These are phyloP conservation scores for Durusdinium trenchii DNA, from an alignment of 73 alveolate species.

Conservation along the genomic window DNA sequence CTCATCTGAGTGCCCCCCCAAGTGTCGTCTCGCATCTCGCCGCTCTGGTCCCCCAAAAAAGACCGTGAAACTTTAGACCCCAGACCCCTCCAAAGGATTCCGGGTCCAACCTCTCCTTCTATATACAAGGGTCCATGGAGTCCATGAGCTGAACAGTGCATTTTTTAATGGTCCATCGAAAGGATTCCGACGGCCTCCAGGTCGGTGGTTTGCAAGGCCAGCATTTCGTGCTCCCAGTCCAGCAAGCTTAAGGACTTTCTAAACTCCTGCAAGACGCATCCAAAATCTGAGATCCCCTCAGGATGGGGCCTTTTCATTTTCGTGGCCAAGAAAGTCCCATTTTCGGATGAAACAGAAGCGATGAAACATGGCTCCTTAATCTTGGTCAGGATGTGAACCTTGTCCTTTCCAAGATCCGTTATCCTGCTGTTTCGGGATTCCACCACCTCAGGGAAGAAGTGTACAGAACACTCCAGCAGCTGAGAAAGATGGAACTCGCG, in stretches of 20 bases:
- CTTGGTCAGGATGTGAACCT: constrained; percentile 87
- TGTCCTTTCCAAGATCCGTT: constrained; percentile 96
- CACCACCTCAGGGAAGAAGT: constrained; percentile 89
- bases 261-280: constrained; percentile 45
- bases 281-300: background rate
- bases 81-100: background rate
- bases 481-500: no score
- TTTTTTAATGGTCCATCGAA: no score
- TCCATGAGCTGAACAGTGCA: no score
- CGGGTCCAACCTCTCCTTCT: background rate
- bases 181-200: constrained; percentile 44
- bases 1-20: background rate
- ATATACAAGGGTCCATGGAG: no score
- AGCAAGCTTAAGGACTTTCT: constrained; percentile 65
- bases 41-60: background rate
- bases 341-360: background rate
- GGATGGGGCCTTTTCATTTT: background rate
- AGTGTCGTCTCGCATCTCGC: background rate
- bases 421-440: constrained; percentile 97
- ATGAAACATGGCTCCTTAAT: constrained; percentile 33
- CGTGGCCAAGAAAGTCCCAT: background rate
- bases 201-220: constrained; percentile 89
- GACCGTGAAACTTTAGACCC: background rate
- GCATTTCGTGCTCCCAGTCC: constrained; percentile 96
- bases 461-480: no score